Evolutionary conservation across 768 basidiomycete species (phyloP), one percentile per base, ranked within the genome.

Genomic region (Phanerochaete carnosa): DNA sequence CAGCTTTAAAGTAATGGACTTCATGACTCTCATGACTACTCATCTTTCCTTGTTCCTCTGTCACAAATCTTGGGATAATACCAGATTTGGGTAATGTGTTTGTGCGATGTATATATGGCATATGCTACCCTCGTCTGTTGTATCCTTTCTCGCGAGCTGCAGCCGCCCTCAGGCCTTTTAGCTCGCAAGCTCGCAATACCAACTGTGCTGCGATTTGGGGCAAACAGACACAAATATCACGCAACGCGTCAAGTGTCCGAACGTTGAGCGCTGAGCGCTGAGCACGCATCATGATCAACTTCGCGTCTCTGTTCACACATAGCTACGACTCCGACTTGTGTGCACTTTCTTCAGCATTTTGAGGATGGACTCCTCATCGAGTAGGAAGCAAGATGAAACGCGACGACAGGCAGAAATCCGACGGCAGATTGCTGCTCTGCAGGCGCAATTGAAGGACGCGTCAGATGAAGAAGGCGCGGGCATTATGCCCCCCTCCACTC

Each of bases 291-390:
- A n/a, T n/a, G n/a, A n/a, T n/a, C n/a, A n/a, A n/a, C n/a, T n/a
- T n/a, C n/a, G n/a, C n/a, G n/a, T 39, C 37, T 39, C 37, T 11
- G 37, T 19, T 39, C 37, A 39, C 9, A 11, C 37, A 11, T 11
- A 11, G 9, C 37, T 39, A 39, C 37, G 19, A 39, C 37, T 11
- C 19, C 19, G 9, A 39, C n/a, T n/a, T n/a, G n/a, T n/a, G n/a
- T 23, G 30, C 52, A 29, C 26, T 19, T 30, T 33, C n/a, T n/a
- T n/a, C 25, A 32, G 8, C 16, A 1, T 1, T 4, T 11, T 25
- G 23, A 13, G 26, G 32, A 89, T 89, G 88, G 79, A 87, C 47
- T 87, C 88, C 0, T 76, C 80, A 22, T 75, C 79, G 1, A 75
- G 73, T 61, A 77, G 81, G 63, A 63, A 61, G 1, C 65, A 75